Percentiles rank a stretch among this genome's conserved stretches.
These are phyloP conservation scores for Trebouxia sp. DNA, from an alignment of 139 green algal genomes.

Conservation along the genomic window DNA sequence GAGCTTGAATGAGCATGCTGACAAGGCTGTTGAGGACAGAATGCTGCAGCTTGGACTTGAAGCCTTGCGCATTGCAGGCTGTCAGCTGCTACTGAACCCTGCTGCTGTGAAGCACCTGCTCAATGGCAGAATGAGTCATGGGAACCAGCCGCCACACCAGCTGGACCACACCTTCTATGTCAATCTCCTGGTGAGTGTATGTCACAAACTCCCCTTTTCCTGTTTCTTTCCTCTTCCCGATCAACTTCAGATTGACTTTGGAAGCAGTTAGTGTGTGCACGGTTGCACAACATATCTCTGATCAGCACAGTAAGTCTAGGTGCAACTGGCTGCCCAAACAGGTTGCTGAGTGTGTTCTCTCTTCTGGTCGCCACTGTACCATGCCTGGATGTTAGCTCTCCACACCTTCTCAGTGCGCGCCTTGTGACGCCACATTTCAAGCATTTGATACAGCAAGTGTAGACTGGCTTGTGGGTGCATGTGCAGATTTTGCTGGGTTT, in stretches of 20 bases:
- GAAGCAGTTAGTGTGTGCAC: neutral
- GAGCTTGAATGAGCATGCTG: neutral
- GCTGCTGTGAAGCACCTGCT: neutral
- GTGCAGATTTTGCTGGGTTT: neutral
- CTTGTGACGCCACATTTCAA: no score
- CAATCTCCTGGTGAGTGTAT: neutral
- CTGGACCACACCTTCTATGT: neutral
- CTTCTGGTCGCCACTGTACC: no score
- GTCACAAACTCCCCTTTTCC: no score
- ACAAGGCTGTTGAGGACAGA: neutral
- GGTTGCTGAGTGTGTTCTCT: no score
- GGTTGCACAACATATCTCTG: neutral
- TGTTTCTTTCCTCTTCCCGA: neutral
- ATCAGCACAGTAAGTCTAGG: no score
- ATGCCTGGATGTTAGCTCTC: no score
- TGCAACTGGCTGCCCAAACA: no score
- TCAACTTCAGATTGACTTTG: neutral
- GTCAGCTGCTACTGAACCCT: neutral
- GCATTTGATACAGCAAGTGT: no score
- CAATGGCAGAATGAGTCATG: neutral
- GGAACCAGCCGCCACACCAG: neutral
- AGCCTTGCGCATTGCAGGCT: neutral
- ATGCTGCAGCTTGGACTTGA: conserved; percentile 1
- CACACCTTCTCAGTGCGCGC: no score
- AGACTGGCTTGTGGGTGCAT: no score